A percentile compares a stretch with the other conserved stretches of the same genome.
phyloP scores from a whole-genome alignment of 2,329 filamentous ascomycete species.

The Bipolaris sorokiniana region DNA sequence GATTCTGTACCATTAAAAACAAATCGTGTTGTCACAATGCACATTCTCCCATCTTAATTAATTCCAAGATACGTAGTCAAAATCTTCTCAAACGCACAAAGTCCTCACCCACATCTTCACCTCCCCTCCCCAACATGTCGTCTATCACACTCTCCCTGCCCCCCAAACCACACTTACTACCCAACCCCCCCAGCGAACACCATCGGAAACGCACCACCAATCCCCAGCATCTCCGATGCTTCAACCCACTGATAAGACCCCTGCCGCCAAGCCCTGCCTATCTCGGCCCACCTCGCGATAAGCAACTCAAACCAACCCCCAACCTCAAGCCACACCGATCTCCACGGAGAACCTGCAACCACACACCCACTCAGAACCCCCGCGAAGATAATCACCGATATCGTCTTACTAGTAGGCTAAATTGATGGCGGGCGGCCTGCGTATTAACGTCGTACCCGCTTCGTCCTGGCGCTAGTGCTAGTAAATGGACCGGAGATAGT shows the following conservation, averaged over 20 bases:
- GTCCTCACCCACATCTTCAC: no score
- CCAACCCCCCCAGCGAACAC: no score
- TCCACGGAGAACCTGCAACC: conserved; percentile 34
- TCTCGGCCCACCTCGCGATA: conserved; percentile 13
- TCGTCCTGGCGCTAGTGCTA: no score
- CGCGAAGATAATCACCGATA: not conserved
- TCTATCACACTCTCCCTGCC: no score
- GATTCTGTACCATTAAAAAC: not conserved
- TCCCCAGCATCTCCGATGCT: conserved; percentile 22
- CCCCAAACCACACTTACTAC: no score
- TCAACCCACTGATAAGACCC: conserved; percentile 15
- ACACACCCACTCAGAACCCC: not conserved
- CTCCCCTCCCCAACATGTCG: no score
- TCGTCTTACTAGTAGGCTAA: no score
- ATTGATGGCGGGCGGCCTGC: no score
- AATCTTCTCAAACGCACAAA: no score
- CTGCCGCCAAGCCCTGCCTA: conserved; percentile 15
- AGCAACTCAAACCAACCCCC: conserved; percentile 7
- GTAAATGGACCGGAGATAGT: not conserved
- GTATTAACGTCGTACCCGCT: not conserved
- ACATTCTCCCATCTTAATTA: not conserved
- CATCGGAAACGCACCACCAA: conserved; percentile 15
- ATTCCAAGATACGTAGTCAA: not conserved
- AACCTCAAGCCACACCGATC: conserved; percentile 10
- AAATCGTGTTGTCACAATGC: not conserved